phyloP scores from a whole-genome alignment of 176 grass and related monocot genomes.

The Saccharum spontaneum region DNA sequence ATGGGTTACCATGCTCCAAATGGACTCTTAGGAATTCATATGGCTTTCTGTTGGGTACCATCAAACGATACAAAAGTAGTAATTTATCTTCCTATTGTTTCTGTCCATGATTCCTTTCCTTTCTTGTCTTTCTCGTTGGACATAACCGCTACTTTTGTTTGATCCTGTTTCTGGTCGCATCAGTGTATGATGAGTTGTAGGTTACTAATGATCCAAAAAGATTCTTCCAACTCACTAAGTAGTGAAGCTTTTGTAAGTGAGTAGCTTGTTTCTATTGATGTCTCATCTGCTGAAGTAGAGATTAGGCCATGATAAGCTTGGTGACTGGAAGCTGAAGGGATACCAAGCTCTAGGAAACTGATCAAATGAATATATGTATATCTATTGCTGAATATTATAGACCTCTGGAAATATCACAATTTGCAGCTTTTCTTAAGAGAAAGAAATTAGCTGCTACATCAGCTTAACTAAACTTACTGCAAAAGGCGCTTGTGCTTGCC shows the following conservation, averaged over 20 bases:
- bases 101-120: slow-evolving; percentile 16
- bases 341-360: not conserved
- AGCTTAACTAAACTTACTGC: not conserved
- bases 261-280: slow-evolving; percentile 32
- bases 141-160: slow-evolving; percentile 22
- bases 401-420: not conserved
- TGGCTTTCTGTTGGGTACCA: not conserved
- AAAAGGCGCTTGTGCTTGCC: not conserved
- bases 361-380: not conserved
- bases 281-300: not conserved
- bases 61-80: slow-evolving; percentile 5
- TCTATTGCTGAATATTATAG: not conserved
- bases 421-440: not conserved
- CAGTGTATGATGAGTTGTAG: slow-evolving; percentile 11
- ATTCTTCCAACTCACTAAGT: slow-evolving; percentile 30
- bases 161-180: slow-evolving; percentile 29
- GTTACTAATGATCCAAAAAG: slow-evolving; percentile 31
- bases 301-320: slow-evolving; percentile 1
- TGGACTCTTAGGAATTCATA: not conserved
- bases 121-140: slow-evolving; percentile 34
- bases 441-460: not conserved
- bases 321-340: not conserved
- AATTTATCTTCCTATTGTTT: slow-evolving; percentile 4
- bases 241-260: slow-evolving; percentile 33
- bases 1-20: not conserved